Percentiles rank a stretch among this genome's conserved stretches.
Conservation (phyloP, 306 rosid genomes). For the Cucumis hystrix region DNA sequence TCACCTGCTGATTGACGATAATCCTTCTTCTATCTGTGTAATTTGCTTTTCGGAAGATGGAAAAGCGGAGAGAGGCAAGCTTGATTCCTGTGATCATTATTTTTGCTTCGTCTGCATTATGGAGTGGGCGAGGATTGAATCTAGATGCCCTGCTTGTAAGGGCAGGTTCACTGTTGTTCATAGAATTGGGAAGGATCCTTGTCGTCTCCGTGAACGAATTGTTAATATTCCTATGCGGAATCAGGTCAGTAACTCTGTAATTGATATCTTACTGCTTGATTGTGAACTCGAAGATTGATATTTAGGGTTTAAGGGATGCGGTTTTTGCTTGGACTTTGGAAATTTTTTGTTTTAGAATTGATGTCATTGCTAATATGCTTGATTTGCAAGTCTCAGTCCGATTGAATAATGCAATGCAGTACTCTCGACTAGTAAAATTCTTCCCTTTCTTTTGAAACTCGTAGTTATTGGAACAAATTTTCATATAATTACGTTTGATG, state of each 20-base stretch:
- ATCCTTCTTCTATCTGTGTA: constrained; percentile 25
- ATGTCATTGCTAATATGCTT: not conserved
- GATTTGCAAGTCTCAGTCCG: not conserved
- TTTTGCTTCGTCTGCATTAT: constrained; percentile 73
- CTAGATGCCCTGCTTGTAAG: constrained; percentile 71
- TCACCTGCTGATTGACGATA: not conserved
- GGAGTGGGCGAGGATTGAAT: constrained; percentile 75
- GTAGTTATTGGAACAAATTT: not conserved
- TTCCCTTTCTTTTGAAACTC: not conserved
- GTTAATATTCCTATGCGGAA: constrained; percentile 50
- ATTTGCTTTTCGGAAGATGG: constrained; percentile 48
- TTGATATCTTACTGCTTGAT: not conserved
- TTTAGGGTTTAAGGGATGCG: not conserved
- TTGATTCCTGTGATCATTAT: constrained; percentile 62
- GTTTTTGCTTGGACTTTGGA: not conserved
- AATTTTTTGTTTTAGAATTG: not conserved
- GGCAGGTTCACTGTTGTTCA: constrained; percentile 55
- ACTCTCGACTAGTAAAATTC: not conserved
- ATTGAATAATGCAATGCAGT: not conserved
- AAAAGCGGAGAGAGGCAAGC: constrained; percentile 36
- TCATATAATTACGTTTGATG: not conserved
- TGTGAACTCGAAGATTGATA: not conserved
- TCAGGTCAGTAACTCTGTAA: constrained; percentile 26
- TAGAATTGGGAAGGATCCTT: constrained; percentile 25
- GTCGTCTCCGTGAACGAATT: constrained; percentile 24